Evolutionary conservation across 2,329 filamentous ascomycete species (phyloP), one percentile per base, ranked within the genome.

Genomic region (Fusarium tjaetaba): DNA sequence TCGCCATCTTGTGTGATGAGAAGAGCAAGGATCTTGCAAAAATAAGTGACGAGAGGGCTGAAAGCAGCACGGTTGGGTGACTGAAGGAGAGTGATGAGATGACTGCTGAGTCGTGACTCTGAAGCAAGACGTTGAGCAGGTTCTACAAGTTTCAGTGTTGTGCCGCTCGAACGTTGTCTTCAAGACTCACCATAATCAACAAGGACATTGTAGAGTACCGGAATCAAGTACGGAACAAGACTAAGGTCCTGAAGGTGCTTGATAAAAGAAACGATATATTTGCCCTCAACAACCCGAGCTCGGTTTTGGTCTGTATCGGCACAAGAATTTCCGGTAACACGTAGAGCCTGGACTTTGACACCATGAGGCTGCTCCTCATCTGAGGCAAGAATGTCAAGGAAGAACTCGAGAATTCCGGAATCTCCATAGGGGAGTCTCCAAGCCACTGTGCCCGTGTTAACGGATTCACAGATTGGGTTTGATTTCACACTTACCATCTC

Each of bases 221-320:
- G 88, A 45, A 91, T 85, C 41, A 85, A 84, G 76, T 89, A 88
- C 0, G 84, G 80, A 13, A 90, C 79, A 24, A 91, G 73, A 1
- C 81, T 79, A 55, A 88, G 85, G 42, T 88, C 79, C 20, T 81
- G 72, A 14, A 91, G 79, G 41, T 88, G 83, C 6, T 80, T 73
- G 38, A 89, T 85, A 62, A 92, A 82, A 38, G 82, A 80, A 7
- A 81, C 75, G 18, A 92, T 76, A 30, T 85, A 83, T 52, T 84
- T 84, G 20, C 85, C 84, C 1, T 85, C 81, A 8, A 91, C 84
- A 5, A 91, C 84, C 1, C 86, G 85, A 11, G 84, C 87, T 65
- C 90, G 85, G 74, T 92, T 92, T 68, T 88, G 86, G 76, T 92
- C 89, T 72, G 87, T 88, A 72, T 92, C 90, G 26, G 90, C 90